phyloP scores from a whole-genome alignment of 1,139 yeast species.

The Nakaseomyces nivariensis region DNA sequence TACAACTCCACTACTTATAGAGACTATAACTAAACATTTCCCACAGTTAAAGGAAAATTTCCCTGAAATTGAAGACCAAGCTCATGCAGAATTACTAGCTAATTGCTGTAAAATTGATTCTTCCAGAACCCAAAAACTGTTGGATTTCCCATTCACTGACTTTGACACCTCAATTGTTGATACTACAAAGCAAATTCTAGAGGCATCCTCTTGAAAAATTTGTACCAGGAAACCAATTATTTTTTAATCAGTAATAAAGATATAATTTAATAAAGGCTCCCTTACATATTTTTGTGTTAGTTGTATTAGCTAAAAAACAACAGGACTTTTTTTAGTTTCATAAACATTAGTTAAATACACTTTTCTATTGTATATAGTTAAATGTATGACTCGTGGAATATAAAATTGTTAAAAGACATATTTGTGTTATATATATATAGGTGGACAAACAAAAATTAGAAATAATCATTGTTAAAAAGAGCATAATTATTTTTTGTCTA shows the following conservation, averaged over 20 bases:
- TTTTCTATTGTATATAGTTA: not conserved
- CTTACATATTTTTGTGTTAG: too few species aligned
- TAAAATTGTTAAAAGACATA: not conserved
- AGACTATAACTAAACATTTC: slow-evolving; percentile 29
- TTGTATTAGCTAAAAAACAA: too few species aligned
- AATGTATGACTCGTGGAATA: not conserved
- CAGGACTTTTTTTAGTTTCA: not conserved
- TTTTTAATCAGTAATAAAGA: not conserved
- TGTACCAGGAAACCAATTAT: not conserved
- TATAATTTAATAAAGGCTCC: too few species aligned
- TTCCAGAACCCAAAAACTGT: slow-evolving; percentile 2
- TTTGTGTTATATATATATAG: not conserved
- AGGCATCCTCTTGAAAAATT: not conserved
- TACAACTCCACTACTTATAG: slow-evolving; percentile 26
- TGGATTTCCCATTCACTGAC: slow-evolving; percentile 4
- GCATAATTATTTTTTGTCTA: too few species aligned
- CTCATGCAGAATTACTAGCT: not conserved
- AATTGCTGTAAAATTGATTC: slow-evolving; percentile 4
- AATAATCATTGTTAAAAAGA: not conserved
- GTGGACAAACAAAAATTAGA: not conserved
- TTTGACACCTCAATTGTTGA: slow-evolving; percentile 4
- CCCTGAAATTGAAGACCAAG: slow-evolving; percentile 8
- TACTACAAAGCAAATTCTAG: slow-evolving; percentile 4
- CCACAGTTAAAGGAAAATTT: slow-evolving; percentile 31
- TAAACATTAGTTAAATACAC: not conserved